Percentiles rank a stretch among this genome's conserved stretches.
phyloP scores from a whole-genome alignment of 2,329 filamentous ascomycete species.

The Magnaporthiopsis incrustans region DNA sequence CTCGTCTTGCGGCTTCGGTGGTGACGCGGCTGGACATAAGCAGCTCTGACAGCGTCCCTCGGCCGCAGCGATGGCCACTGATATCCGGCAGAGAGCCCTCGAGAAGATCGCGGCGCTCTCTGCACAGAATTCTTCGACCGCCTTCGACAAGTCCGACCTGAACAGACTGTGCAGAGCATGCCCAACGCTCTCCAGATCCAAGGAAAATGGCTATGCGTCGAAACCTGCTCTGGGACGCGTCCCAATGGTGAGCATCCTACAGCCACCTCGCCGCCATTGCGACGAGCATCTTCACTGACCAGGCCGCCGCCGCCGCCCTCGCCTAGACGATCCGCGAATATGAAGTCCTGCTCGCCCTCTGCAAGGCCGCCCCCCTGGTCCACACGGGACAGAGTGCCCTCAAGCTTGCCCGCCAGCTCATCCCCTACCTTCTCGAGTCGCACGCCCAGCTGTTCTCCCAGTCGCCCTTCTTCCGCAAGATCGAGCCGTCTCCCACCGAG shows the following conservation, averaged over 20 bases:
- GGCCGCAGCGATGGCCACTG: constrained; percentile 24
- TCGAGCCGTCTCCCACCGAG: constrained; percentile 87
- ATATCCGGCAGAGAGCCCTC: constrained; percentile 54
- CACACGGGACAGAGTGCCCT: constrained; percentile 64
- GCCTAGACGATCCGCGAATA: constrained; percentile 75
- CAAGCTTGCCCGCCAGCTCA: constrained; percentile 69
- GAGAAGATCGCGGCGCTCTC: constrained; percentile 59
- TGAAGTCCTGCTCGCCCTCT: constrained; percentile 83
- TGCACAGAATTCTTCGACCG: constrained; percentile 41
- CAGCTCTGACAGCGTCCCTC: not conserved
- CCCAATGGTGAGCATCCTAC: constrained; percentile 46
- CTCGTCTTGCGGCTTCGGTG: not conserved
- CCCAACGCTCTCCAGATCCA: constrained; percentile 34
- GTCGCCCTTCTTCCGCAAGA: constrained; percentile 73
- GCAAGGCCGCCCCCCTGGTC: constrained; percentile 76
- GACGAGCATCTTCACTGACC: not conserved
- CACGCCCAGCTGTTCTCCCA: constrained; percentile 69
- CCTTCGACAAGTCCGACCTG: constrained; percentile 55
- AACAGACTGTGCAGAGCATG: constrained; percentile 54
- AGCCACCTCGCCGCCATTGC: not conserved
- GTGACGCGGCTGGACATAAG: not conserved
- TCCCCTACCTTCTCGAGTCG: constrained; percentile 78
- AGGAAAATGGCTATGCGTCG: constrained; percentile 41
- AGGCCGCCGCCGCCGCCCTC: not conserved
- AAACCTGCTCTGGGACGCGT: constrained; percentile 41